Evolutionary conservation across 345 rosid genomes (phyloP).

Genomic region (Excoecaria cochinchinensis): DNA sequence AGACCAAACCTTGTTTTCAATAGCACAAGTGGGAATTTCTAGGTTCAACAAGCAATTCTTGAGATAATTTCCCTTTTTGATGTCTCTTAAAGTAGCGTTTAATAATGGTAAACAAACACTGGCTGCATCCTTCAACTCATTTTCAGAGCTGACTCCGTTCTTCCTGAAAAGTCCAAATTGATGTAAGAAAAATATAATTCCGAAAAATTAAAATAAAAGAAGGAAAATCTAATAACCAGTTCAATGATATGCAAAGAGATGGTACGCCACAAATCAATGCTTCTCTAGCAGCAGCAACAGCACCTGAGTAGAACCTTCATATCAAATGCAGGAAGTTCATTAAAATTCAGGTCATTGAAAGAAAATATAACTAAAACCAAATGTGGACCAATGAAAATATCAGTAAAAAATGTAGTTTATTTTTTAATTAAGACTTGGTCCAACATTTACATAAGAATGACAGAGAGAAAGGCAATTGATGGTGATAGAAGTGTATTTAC

Average conservation of each 20-base stretch:
- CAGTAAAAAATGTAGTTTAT: neutral
- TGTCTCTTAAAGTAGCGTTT: slow-evolving; percentile 17
- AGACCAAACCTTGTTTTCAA: slow-evolving; percentile 17
- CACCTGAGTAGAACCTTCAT: slow-evolving; percentile 20
- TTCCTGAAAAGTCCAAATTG: slow-evolving; percentile 10
- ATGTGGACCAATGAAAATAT: neutral
- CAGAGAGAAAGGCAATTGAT: neutral
- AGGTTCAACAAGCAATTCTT: slow-evolving; percentile 14
- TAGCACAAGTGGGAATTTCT: slow-evolving; percentile 21
- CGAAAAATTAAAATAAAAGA: neutral
- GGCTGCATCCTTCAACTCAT: slow-evolving; percentile 22
- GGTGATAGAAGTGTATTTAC: neutral
- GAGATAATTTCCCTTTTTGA: slow-evolving; percentile 14
- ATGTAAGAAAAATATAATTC: neutral
- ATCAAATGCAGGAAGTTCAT: neutral
- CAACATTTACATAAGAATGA: neutral
- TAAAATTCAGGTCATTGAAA: neutral
- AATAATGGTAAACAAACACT: slow-evolving; percentile 18
- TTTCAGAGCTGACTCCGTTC: slow-evolving; percentile 15
- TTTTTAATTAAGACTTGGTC: neutral
- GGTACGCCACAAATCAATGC: slow-evolving; percentile 25
- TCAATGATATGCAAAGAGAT: slow-evolving; percentile 19
- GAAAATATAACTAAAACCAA: neutral
- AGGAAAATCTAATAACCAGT: slow-evolving; percentile 12
- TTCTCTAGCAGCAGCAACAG: slow-evolving; percentile 25